Conservation (phyloP, 495 filamentous ascomycete genomes). For the Durotheca rogersii region DNA sequence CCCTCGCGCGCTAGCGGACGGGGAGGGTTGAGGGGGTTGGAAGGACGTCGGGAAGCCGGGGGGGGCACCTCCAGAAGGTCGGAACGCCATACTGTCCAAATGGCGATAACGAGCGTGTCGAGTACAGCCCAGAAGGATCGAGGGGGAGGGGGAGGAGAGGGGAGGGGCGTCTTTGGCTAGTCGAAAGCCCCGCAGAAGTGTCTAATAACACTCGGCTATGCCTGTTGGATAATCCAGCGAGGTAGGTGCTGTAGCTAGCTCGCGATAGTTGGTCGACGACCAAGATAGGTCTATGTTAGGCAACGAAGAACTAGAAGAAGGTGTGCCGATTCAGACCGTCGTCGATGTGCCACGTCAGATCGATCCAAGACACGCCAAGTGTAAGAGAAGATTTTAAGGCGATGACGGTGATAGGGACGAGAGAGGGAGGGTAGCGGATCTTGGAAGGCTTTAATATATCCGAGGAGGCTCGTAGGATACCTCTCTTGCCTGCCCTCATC, state of each 20-base stretch:
- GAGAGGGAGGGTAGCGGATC: conserved; percentile 8
- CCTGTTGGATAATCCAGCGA: neutral
- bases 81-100: conserved; percentile 29
- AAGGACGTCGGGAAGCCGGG: conserved; percentile 29
- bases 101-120: conserved; percentile 3
- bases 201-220: conserved; percentile 26
- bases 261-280: conserved; percentile 12
- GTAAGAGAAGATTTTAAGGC: conserved; percentile 9
- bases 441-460: conserved; percentile 29
- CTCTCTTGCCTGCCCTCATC: conserved; percentile 18
- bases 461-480: conserved; percentile 14
- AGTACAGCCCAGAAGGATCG: too few species aligned
- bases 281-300: conserved; percentile 10
- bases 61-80: conserved; percentile 23
- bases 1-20: conserved; percentile 14
- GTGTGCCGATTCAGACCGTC: conserved; percentile 28
- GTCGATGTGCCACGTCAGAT: conserved; percentile 28
- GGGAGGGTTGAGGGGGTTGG: conserved; percentile 27
- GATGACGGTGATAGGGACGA: neutral
- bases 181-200: conserved; percentile 10
- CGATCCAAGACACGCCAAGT: conserved; percentile 23
- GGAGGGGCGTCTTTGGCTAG: conserved; percentile 9
- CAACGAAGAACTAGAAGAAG: conserved; percentile 15
- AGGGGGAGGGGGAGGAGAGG: too few species aligned
- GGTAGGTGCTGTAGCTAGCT: conserved; percentile 16